A percentile compares a stretch with the other conserved stretches of the same genome.
phyloP scores from a whole-genome alignment of 192 early-diverging fungal species.

The Umbelopsis ramanniana region DNA sequence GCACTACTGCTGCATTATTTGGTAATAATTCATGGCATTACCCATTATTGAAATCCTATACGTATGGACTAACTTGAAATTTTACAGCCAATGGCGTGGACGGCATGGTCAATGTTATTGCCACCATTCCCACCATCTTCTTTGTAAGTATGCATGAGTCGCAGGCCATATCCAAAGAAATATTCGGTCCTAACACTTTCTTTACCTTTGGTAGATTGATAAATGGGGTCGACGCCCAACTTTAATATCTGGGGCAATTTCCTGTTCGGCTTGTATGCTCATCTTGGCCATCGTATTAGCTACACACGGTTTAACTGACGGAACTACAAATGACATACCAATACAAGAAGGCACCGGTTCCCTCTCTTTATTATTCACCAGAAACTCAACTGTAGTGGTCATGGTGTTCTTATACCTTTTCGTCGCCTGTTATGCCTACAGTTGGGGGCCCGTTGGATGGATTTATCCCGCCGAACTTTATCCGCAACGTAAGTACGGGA shows the following conservation, averaged over 20 bases:
- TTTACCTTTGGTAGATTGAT: conserved; percentile 59
- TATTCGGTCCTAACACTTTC: conserved; percentile 46
- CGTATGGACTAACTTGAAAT: neutral
- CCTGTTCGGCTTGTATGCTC: conserved; percentile 21
- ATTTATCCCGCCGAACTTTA: conserved; percentile 79
- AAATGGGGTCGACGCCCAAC: conserved; percentile 71
- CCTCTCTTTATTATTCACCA: conserved; percentile 35
- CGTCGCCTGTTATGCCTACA: conserved; percentile 70
- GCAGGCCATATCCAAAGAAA: too few relatives aligned
- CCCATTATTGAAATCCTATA: neutral
- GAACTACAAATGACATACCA: conserved; percentile 19
- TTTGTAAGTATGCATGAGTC: too few relatives aligned
- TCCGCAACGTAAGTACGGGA: conserved; percentile 56
- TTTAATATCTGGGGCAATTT: conserved; percentile 64
- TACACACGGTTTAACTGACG: conserved; percentile 44
- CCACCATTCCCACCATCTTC: conserved; percentile 77
- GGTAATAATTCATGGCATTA: conserved; percentile 54
- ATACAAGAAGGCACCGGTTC: conserved; percentile 24
- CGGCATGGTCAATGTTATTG: conserved; percentile 74
- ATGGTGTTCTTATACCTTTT: conserved; percentile 72
- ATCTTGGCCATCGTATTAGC: conserved; percentile 44
- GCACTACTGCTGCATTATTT: conserved; percentile 46
- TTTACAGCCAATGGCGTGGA: conserved; percentile 63
- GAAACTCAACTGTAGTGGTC: conserved; percentile 43
- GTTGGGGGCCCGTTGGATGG: conserved; percentile 87